Conservation (phyloP, 2,329 filamentous ascomycete genomes). For the Colletotrichum sp. region DNA sequence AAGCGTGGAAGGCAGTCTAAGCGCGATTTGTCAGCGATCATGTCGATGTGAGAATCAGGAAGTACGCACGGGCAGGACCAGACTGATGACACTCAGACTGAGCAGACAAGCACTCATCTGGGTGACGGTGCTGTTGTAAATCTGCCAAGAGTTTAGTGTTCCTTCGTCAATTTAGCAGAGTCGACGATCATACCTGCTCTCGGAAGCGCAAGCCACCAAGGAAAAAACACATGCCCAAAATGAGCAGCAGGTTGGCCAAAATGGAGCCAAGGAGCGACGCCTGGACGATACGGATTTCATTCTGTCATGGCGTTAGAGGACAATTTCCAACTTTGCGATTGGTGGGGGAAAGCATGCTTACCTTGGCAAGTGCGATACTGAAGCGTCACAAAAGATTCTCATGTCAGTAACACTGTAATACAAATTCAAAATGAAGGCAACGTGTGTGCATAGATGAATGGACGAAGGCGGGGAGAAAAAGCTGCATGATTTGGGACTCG, state of each 20-base stretch:
- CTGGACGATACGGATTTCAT: constrained; percentile 90
- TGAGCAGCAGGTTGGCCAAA: constrained; percentile 84
- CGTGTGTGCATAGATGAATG: constrained; percentile 23
- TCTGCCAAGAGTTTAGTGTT: constrained; percentile 44
- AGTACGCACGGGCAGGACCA: constrained; percentile 74
- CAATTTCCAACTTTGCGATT: background rate
- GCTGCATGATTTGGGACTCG: constrained; percentile 43
- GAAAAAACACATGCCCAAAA: constrained; percentile 91
- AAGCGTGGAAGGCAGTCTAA: constrained; percentile 89
- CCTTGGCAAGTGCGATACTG: constrained; percentile 79
- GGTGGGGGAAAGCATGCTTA: constrained; percentile 29
- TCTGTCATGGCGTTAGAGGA: constrained; percentile 39
- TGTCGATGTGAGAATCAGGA: constrained; percentile 45
- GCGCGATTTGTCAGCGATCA: background rate
- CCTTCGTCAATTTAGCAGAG: background rate
- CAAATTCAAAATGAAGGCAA: constrained; percentile 21
- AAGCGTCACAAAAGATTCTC: constrained; percentile 27
- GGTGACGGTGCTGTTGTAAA: constrained; percentile 94
- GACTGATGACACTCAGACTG: constrained; percentile 87
- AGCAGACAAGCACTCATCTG: constrained; percentile 96
- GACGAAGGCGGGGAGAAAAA: background rate
- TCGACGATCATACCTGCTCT: constrained; percentile 68
- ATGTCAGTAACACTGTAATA: constrained; percentile 32
- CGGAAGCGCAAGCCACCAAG: constrained; percentile 84
- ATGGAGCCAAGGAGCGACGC: constrained; percentile 90